Conservation (phyloP, 306 rosid species). For the Cicer bijugum region DNA sequence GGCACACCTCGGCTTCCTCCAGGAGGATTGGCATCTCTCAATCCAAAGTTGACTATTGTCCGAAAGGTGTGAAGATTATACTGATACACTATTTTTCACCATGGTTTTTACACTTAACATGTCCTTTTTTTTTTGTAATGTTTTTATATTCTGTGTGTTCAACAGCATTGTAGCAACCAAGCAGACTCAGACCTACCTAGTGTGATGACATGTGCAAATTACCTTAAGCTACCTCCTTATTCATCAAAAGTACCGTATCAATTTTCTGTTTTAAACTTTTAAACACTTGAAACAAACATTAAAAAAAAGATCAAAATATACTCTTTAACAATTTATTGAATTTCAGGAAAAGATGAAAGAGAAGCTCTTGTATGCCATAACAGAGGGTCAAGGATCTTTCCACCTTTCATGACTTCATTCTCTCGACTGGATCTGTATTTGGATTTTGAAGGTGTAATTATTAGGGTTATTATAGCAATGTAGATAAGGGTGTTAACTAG, state of each 20-base stretch:
- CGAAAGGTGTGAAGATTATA: conserved; percentile 65
- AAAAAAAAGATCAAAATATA: conserved; percentile 11
- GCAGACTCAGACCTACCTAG: conserved; percentile 89
- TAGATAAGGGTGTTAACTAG: conserved; percentile 53
- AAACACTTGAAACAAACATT: not conserved
- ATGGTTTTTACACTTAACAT: not conserved
- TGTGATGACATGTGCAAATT: conserved; percentile 99
- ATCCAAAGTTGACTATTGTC: conserved; percentile 91
- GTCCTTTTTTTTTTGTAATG: conserved; percentile 27
- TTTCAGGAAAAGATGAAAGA: conserved; percentile 93
- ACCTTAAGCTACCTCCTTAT: conserved; percentile 95
- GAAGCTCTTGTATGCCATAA: conserved; percentile 86
- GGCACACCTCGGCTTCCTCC: conserved; percentile 98
- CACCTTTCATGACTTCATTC: conserved; percentile 74
- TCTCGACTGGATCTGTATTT: conserved; percentile 32
- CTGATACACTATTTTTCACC: not conserved
- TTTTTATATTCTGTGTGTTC: conserved; percentile 12
- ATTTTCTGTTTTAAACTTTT: conserved; percentile 30
- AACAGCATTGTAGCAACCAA: conserved; percentile 74
- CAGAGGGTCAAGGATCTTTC: conserved; percentile 97
- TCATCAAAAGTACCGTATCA: conserved; percentile 68
- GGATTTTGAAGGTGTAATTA: conserved; percentile 72
- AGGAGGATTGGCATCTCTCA: conserved; percentile 95
- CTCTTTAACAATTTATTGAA: conserved; percentile 23
- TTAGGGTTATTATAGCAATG: conserved; percentile 58